A percentile compares a stretch with the other conserved stretches of the same genome.
Conservation (phyloP, 768 basidiomycete species). For the Paxillus involutus region DNA sequence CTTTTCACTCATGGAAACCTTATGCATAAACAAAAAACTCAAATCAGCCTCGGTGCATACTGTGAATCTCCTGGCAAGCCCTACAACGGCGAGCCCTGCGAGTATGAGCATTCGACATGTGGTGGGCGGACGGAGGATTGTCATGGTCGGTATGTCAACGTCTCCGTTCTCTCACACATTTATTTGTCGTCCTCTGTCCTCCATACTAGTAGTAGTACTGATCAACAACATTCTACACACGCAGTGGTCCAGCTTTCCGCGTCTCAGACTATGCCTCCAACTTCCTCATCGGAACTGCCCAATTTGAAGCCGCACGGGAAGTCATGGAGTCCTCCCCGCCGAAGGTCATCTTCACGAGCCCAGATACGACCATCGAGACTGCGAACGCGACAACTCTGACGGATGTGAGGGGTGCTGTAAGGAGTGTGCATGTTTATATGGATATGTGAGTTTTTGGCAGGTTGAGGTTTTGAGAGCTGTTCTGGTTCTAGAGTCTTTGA, state of each 20-base stretch:
- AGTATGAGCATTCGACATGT: constrained; percentile 73
- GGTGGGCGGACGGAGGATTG: constrained; percentile 67
- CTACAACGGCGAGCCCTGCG: constrained; percentile 67
- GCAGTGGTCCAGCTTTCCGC: constrained; percentile 73
- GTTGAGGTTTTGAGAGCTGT: too few species aligned
- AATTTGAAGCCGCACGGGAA: constrained; percentile 66
- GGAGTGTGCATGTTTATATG: constrained; percentile 68
- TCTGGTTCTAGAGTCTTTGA: too few species aligned
- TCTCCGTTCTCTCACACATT: background rate
- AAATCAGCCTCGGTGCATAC: constrained; percentile 60
- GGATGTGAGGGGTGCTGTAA: constrained; percentile 58
- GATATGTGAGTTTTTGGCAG: constrained; percentile 51
- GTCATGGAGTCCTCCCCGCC: constrained; percentile 49
- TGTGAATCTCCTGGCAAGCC: constrained; percentile 75
- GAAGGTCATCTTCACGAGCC: constrained; percentile 12
- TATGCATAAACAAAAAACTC: background rate
- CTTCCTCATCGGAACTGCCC: constrained; percentile 64
- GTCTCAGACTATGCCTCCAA: constrained; percentile 78
- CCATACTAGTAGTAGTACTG: background rate
- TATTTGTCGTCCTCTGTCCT: background rate
- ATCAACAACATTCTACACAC: background rate
- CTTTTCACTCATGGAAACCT: constrained; percentile 1
- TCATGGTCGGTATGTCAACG: constrained; percentile 57
- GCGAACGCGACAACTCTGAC: constrained; percentile 31
- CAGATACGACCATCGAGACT: constrained; percentile 18